Percentiles rank a stretch among this genome's conserved stretches.
Conservation (phyloP, 305 asterid species). For the Andrographis paniculata region DNA sequence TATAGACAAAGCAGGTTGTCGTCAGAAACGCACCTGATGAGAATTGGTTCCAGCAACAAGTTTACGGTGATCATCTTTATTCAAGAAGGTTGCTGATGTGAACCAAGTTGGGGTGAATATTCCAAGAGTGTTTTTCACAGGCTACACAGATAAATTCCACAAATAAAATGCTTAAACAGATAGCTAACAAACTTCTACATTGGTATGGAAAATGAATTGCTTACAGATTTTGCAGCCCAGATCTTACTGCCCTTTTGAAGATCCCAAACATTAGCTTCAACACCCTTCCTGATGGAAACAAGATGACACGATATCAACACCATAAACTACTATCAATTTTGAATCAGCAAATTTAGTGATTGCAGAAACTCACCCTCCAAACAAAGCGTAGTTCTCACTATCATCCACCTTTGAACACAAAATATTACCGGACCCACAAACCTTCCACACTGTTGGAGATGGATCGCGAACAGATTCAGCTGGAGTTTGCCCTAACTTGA, state of each 20-base stretch:
- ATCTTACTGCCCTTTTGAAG: constrained; percentile 40
- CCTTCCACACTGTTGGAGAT: constrained; percentile 45
- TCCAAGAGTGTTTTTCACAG: constrained; percentile 72
- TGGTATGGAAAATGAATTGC: constrained; percentile 23
- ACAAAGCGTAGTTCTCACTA: constrained; percentile 59
- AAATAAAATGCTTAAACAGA: constrained; percentile 16
- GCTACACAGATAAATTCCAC: constrained; percentile 38
- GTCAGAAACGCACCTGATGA: constrained; percentile 56
- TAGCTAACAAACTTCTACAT: constrained; percentile 8
- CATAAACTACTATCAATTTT: constrained; percentile 10
- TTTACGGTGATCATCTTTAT: constrained; percentile 83
- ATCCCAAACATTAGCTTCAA: constrained; percentile 90
- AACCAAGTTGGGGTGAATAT: constrained; percentile 86
- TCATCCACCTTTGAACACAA: constrained; percentile 58
- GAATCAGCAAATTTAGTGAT: constrained; percentile 5
- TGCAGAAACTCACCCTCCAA: constrained; percentile 73
- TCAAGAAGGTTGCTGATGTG: constrained; percentile 76
- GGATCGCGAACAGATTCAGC: constrained; percentile 32
- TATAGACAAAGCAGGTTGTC: background rate
- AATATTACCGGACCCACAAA: constrained; percentile 63
- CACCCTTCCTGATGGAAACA: constrained; percentile 57
- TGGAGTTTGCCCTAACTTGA: constrained; percentile 35
- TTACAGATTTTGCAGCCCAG: constrained; percentile 85
- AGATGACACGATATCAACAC: constrained; percentile 4
- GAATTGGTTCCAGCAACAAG: constrained; percentile 72